A percentile compares a stretch with the other conserved stretches of the same genome.
These are phyloP conservation scores for Bruguiera sexangula DNA, from an alignment of 345 rosid genomes.

Conservation along the genomic window DNA sequence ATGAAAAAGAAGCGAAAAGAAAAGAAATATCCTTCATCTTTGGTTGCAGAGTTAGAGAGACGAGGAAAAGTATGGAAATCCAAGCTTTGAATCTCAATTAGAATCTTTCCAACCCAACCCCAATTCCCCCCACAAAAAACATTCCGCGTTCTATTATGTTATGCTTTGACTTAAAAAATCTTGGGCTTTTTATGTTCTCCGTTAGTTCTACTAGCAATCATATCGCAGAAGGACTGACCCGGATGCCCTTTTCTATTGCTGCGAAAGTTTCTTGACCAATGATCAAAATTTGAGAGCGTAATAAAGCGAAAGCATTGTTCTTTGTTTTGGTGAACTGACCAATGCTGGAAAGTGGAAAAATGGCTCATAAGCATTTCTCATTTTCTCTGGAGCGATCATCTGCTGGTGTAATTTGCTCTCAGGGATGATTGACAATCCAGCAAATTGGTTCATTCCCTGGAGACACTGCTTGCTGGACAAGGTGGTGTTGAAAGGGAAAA, in stretches of 20 bases:
- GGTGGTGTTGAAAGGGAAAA: background rate
- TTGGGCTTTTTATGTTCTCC: background rate
- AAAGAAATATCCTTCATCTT: slow-evolving; percentile 4
- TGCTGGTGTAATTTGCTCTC: background rate
- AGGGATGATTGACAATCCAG: slow-evolving; percentile 25
- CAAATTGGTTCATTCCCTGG: slow-evolving; percentile 40
- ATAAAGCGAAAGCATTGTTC: no score
- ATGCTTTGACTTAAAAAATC: slow-evolving; percentile 8
- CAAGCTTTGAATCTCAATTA: slow-evolving; percentile 18
- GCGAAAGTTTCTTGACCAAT: no score
- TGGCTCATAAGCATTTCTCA: no score
- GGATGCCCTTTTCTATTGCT: no score
- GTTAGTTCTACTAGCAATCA: no score
- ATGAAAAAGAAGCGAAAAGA: slow-evolving; percentile 2
- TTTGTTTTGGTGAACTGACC: no score
- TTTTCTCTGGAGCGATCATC: background rate
- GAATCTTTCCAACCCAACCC: slow-evolving; percentile 15
- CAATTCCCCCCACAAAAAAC: slow-evolving; percentile 5
- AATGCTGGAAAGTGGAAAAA: no score
- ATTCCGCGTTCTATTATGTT: background rate
- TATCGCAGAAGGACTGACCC: no score
- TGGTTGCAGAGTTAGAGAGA: slow-evolving; percentile 22
- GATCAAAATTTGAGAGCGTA: no score
- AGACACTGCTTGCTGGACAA: slow-evolving; percentile 19
- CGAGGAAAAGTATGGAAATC: slow-evolving; percentile 29